Conservation (phyloP, 768 basidiomycete genomes). For the Butyriboletus loyo region DNA sequence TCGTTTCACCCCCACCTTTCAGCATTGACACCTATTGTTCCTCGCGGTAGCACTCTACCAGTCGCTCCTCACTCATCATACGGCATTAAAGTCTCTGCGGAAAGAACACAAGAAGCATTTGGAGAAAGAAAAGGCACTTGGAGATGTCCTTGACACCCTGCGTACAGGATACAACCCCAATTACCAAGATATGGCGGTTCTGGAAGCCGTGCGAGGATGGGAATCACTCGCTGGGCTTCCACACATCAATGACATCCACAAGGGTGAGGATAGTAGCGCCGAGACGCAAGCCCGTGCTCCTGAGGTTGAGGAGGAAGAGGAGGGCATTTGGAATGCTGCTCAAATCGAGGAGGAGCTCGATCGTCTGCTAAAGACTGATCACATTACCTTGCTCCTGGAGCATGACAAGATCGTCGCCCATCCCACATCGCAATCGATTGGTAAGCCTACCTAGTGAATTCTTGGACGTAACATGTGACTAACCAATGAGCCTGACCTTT, state of each 20-base stretch:
- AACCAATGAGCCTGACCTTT: background rate
- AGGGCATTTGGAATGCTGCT: constrained; percentile 58
- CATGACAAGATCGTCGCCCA: constrained; percentile 68
- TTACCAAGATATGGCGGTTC: constrained; percentile 98
- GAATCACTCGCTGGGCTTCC: constrained; percentile 69
- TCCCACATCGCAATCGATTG: constrained; percentile 44
- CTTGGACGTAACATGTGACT: background rate
- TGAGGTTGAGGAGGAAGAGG: constrained; percentile 42
- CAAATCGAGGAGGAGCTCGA: constrained; percentile 59
- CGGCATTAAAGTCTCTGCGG: constrained; percentile 74
- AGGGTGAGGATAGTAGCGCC: constrained; percentile 40
- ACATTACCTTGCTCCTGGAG: constrained; percentile 69
- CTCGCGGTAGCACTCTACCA: constrained; percentile 67
- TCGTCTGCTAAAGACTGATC: constrained; percentile 58
- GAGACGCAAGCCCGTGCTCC: constrained; percentile 23
- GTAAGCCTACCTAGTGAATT: constrained; percentile 43
- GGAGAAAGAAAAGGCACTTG: constrained; percentile 72
- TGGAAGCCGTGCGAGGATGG: constrained; percentile 95
- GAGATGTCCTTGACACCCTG: constrained; percentile 78
- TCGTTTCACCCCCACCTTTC: background rate
- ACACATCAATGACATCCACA: constrained; percentile 67
- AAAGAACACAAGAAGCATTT: constrained; percentile 69
- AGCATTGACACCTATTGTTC: background rate
- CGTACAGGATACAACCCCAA: constrained; percentile 93
- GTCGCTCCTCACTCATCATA: constrained; percentile 67